Conservation (phyloP, 192 early-diverging fungal species). For the Ramicandelaber brevisporus region DNA sequence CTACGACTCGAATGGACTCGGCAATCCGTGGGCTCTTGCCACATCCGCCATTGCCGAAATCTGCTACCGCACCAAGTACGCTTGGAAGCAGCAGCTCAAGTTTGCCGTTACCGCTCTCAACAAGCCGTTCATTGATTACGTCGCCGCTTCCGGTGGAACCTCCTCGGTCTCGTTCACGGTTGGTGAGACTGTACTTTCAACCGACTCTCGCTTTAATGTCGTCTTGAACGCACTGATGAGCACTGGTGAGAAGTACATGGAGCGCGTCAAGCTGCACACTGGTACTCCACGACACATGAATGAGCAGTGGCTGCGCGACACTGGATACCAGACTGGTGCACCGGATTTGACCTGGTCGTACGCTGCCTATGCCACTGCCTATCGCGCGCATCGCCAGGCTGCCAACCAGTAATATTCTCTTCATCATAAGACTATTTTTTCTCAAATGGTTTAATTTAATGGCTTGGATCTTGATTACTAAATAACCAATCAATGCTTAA, state of each 20-base stretch:
- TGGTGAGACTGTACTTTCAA: slow-evolving; percentile 1
- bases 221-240: slow-evolving; percentile 6
- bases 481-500: too few relatives aligned
- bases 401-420: too few relatives aligned
- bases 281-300: slow-evolving; percentile 10
- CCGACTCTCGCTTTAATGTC: slow-evolving; percentile 3
- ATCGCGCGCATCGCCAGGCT: too few relatives aligned
- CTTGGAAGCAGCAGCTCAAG: slow-evolving; percentile 6
- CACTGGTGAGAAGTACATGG: slow-evolving; percentile 18
- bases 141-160: too few relatives aligned
- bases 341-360: slow-evolving; percentile 29
- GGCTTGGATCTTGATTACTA: too few relatives aligned
- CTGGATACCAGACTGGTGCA: slow-evolving; percentile 21
- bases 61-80: slow-evolving; percentile 12
- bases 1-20: slow-evolving; percentile 10
- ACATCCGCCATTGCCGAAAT: slow-evolving; percentile 22
- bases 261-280: slow-evolving; percentile 14
- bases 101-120: slow-evolving; percentile 15
- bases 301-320: slow-evolving; percentile 23
- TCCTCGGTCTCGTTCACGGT: slow-evolving; percentile 5
- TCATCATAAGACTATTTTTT: too few relatives aligned
- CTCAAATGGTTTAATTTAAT: too few relatives aligned
- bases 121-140: slow-evolving; percentile 10
- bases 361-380: too few relatives aligned
- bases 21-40: slow-evolving; percentile 37